Conservation (phyloP, 345 rosid species). For the Ceriops zippeliana region DNA sequence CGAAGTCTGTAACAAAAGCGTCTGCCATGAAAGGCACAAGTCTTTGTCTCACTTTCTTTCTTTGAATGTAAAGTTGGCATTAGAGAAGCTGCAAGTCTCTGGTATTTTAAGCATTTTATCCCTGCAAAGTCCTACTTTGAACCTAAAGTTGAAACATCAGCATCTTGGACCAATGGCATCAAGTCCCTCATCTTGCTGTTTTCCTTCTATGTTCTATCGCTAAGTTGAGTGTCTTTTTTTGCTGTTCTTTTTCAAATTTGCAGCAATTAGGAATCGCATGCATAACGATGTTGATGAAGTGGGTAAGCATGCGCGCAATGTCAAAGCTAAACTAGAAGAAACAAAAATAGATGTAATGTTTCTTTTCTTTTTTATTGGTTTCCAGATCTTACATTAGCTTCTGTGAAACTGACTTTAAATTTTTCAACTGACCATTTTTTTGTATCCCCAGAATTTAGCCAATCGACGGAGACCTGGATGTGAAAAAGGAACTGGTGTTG, state of each 20-base stretch:
- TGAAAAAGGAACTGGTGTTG: conserved; percentile 80
- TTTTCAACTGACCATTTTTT: conserved; percentile 15
- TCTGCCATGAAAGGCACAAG: conserved; percentile 81
- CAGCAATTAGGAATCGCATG: conserved; percentile 88
- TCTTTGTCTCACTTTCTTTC: background rate
- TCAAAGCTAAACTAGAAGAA: conserved; percentile 70
- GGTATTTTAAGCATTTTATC: no score
- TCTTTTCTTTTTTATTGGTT: background rate
- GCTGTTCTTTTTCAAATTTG: conserved; percentile 3
- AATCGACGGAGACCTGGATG: conserved; percentile 87
- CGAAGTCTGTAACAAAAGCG: conserved; percentile 89
- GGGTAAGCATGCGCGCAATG: conserved; percentile 72
- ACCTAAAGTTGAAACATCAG: background rate
- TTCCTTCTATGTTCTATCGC: background rate
- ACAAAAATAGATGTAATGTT: conserved; percentile 65
- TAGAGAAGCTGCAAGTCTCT: no score
- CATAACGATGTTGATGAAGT: conserved; percentile 94
- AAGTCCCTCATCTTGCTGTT: background rate
- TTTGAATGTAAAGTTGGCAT: background rate
- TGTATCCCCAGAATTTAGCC: conserved; percentile 58
- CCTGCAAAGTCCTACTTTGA: no score
- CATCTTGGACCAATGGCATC: background rate
- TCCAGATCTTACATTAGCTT: background rate
- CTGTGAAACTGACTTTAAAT: background rate
- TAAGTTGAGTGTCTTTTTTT: background rate